A percentile compares a stretch with the other conserved stretches of the same genome.
Evolutionary conservation across 2,329 filamentous ascomycete genomes (phyloP).

Genomic region (Botrytis elliptica): DNA sequence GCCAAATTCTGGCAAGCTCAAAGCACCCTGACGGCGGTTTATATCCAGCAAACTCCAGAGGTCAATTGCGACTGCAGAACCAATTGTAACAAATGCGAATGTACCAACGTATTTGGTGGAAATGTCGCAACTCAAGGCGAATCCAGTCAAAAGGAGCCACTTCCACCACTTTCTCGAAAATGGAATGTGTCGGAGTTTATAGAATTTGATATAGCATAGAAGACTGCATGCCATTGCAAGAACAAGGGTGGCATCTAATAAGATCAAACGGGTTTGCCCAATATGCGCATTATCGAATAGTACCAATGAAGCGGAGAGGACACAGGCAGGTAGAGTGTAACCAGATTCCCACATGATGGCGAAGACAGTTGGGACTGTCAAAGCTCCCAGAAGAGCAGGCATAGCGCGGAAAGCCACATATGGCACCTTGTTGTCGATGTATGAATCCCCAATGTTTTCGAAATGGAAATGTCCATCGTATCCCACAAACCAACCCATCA

Average conservation of each 20-base stretch:
- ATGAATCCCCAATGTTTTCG: conserved; percentile 98
- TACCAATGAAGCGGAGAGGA: conserved; percentile 80
- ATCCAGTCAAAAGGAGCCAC: conserved; percentile 93
- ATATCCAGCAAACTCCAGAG: conserved; percentile 93
- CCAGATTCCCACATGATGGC: conserved; percentile 99
- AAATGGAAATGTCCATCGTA: conserved; percentile 98
- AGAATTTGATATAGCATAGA: conserved; percentile 93
- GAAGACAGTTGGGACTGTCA: conserved; percentile 93
- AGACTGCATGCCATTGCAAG: conserved; percentile 95
- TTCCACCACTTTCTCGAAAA: conserved; percentile 99
- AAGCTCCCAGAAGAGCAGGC: conserved; percentile 84
- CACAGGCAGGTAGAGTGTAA: conserved; percentile 89
- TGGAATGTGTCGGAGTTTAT: conserved; percentile 85
- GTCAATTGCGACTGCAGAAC: conserved; percentile 89
- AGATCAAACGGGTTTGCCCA: conserved; percentile 90
- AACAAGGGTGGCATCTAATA: conserved; percentile 90
- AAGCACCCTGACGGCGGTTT: conserved; percentile 77
- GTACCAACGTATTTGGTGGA: conserved; percentile 97
- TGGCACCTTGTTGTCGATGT: conserved; percentile 93
- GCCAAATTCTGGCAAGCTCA: conserved; percentile 74
- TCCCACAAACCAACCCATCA: conserved; percentile 96
- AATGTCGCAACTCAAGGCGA: conserved; percentile 93
- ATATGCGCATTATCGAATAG: conserved; percentile 98
- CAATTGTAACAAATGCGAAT: conserved; percentile 96
- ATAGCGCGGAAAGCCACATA: conserved; percentile 95